phyloP scores from a whole-genome alignment of 306 rosid species.

The Ammopiptanthus mongolicus region DNA sequence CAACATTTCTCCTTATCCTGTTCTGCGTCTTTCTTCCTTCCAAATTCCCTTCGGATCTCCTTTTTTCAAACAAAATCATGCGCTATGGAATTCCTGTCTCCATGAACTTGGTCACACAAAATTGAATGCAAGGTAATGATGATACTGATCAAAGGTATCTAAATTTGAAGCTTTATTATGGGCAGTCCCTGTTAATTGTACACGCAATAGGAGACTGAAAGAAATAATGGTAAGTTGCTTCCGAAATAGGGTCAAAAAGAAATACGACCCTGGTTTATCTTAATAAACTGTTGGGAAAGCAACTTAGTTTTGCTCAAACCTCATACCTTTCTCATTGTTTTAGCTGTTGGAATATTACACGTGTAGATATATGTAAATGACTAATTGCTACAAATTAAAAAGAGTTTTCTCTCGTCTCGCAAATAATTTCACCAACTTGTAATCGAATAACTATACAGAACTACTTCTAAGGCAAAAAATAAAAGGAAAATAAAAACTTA shows the following conservation, averaged over 20 bases:
- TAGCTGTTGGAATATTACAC: neutral
- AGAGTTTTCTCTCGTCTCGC: neutral
- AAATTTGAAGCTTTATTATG: neutral
- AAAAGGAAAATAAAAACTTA: too few species aligned
- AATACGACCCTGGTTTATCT: too few species aligned
- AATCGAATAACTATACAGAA: too few species aligned
- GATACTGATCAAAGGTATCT: slow-evolving; percentile 18
- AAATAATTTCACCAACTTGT: too few species aligned
- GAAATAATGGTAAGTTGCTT: too few species aligned
- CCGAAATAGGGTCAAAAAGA: too few species aligned
- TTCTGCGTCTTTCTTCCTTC: slow-evolving; percentile 43
- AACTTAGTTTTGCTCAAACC: too few species aligned
- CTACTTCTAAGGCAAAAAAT: too few species aligned
- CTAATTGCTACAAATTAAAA: neutral
- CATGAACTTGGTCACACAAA: slow-evolving; percentile 61
- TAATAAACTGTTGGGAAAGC: too few species aligned
- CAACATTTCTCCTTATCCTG: slow-evolving; percentile 29
- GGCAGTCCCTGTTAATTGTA: neutral
- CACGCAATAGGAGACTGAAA: neutral
- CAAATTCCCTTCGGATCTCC: slow-evolving; percentile 20
- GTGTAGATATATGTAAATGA: neutral
- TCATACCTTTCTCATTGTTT: neutral
- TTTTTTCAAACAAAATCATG: slow-evolving; percentile 53
- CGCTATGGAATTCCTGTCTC: slow-evolving; percentile 68
- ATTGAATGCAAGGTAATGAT: slow-evolving; percentile 53